Percentiles rank a stretch among this genome's conserved stretches.
These are phyloP conservation scores for Coemansia sp. DNA, from an alignment of 192 early-diverging fungal genomes.

Conservation along the genomic window DNA sequence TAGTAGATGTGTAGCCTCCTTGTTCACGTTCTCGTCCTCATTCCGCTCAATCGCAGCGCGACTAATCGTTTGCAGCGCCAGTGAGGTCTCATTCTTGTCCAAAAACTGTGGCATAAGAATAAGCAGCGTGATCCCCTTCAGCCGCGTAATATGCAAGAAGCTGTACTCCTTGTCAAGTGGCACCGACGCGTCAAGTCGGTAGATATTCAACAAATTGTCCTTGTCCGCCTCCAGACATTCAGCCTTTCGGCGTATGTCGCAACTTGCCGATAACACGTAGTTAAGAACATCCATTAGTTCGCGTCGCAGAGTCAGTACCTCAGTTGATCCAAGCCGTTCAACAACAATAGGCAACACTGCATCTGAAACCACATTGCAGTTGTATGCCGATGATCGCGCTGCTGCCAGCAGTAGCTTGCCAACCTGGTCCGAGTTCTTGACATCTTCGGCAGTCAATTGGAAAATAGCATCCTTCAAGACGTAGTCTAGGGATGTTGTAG, in stretches of 20 bases:
- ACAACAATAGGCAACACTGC: slow-evolving; percentile 65
- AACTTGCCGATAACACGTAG: slow-evolving; percentile 71
- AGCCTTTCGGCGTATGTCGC: slow-evolving; percentile 32
- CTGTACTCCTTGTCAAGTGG: slow-evolving; percentile 71
- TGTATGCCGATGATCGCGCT: slow-evolving; percentile 52
- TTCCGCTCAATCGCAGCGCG: slow-evolving; percentile 46
- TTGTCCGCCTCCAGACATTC: slow-evolving; percentile 69
- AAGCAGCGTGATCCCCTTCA: slow-evolving; percentile 71
- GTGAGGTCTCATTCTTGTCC: slow-evolving; percentile 54
- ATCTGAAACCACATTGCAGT: slow-evolving; percentile 57
- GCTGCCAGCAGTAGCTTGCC: slow-evolving; percentile 65
- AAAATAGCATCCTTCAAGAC: slow-evolving; percentile 61
- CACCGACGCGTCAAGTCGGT: slow-evolving; percentile 62
- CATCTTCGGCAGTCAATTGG: slow-evolving; percentile 58
- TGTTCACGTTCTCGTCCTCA: slow-evolving; percentile 53
- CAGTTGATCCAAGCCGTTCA: slow-evolving; percentile 58
- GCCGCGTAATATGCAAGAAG: slow-evolving; percentile 65
- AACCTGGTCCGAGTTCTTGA: slow-evolving; percentile 67
- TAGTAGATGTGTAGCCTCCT: slow-evolving; percentile 48
- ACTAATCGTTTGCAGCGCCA: slow-evolving; percentile 45
- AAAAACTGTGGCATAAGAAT: slow-evolving; percentile 60
- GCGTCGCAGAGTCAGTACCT: slow-evolving; percentile 50
- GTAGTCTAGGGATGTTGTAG: slow-evolving; percentile 47
- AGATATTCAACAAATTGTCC: slow-evolving; percentile 73
- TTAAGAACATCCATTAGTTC: slow-evolving; percentile 68